phyloP scores from a whole-genome alignment of 2,329 filamentous ascomycete genomes.

The Fusarium protoensiforme region DNA sequence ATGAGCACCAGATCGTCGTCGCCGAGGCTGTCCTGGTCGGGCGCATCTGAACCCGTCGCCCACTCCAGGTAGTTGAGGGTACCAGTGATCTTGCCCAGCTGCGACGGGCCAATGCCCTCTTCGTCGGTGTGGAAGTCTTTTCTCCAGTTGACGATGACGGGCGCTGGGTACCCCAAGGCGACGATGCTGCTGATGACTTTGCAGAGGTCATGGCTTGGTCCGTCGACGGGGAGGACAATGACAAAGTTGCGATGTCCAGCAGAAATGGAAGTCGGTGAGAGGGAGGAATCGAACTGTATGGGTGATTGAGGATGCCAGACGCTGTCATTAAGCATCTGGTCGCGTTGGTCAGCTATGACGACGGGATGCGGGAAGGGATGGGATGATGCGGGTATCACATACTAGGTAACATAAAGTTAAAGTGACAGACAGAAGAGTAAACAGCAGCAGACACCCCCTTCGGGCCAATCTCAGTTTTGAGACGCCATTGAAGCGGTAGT shows the following conservation, averaged over 20 bases:
- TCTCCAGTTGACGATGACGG: slow-evolving; percentile 47
- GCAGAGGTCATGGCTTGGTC: slow-evolving; percentile 44
- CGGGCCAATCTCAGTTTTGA: slow-evolving; percentile 29
- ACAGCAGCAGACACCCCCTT: slow-evolving; percentile 13
- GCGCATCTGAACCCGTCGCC: slow-evolving; percentile 22
- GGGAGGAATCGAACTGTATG: slow-evolving; percentile 12
- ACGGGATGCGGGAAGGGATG: background rate
- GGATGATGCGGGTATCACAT: background rate
- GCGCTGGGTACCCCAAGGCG: slow-evolving; percentile 44
- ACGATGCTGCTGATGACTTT: slow-evolving; percentile 43
- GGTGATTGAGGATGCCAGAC: slow-evolving; percentile 21
- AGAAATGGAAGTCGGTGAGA: slow-evolving; percentile 11
- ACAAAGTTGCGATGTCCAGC: slow-evolving; percentile 38
- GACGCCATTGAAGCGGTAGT: slow-evolving; percentile 12
- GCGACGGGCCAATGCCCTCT: slow-evolving; percentile 40
- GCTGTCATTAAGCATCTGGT: slow-evolving; percentile 31
- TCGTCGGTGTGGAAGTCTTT: slow-evolving; percentile 38
- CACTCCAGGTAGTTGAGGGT: slow-evolving; percentile 43
- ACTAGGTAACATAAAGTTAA: slow-evolving; percentile 31
- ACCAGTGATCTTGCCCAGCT: slow-evolving; percentile 45
- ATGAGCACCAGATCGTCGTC: slow-evolving; percentile 45
- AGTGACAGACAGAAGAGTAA: background rate
- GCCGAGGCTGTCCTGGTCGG: slow-evolving; percentile 27
- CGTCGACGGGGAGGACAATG: slow-evolving; percentile 38
- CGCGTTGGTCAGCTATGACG: slow-evolving; percentile 10